These are phyloP conservation scores for Penicillium concentricum DNA, from an alignment of 2,329 filamentous ascomycete species.

Conservation along the genomic window DNA sequence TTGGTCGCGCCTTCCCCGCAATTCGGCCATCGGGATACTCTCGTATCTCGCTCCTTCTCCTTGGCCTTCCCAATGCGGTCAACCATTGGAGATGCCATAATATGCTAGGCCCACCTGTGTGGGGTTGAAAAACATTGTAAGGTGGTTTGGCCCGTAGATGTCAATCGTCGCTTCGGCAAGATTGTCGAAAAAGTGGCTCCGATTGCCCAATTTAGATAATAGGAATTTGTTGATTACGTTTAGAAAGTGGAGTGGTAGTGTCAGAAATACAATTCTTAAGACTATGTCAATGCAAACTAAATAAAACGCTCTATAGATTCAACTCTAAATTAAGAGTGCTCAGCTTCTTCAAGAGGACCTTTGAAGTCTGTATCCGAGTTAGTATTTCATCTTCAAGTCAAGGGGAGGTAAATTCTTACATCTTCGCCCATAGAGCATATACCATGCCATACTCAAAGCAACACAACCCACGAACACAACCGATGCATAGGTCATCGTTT, in stretches of 20 bases:
- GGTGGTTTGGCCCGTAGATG: neutral
- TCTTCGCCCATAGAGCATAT: constrained; percentile 51
- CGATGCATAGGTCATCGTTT: constrained; percentile 58
- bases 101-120: neutral
- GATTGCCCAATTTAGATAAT: neutral
- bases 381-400: neutral
- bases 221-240: neutral
- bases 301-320: neutral
- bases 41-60: neutral
- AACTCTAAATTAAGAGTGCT: neutral
- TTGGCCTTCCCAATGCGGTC: neutral
- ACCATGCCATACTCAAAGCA: constrained; percentile 53
- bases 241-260: neutral
- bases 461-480: constrained; percentile 59
- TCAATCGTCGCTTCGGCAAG: neutral
- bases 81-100: neutral
- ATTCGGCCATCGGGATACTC: neutral
- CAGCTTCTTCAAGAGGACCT: constrained; percentile 21
- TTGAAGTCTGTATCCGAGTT: constrained; percentile 27
- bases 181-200: neutral
- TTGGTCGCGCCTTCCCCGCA: neutral
- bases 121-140: neutral
- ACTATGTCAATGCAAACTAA: too few relatives aligned
- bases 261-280: neutral
- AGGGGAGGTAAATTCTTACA: constrained; percentile 35